These are phyloP conservation scores for Echinochloa phyllopogon DNA, from an alignment of 176 grass and related monocot genomes.

Conservation along the genomic window DNA sequence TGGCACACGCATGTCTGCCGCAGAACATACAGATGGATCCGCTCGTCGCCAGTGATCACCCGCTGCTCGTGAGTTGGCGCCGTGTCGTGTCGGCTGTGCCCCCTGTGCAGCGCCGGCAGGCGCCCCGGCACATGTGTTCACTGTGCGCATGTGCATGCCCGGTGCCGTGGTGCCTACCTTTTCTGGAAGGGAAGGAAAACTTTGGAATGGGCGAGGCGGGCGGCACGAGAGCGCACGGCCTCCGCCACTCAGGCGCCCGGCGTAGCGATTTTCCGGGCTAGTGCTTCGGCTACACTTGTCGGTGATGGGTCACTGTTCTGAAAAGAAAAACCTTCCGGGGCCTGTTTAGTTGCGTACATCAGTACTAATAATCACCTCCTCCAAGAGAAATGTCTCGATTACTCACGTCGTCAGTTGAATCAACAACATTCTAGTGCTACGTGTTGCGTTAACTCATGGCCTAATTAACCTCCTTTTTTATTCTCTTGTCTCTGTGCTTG, in stretches of 20 bases:
- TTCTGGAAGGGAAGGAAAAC: constrained; percentile 34
- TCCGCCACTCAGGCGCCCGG: neutral
- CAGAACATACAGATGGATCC: neutral
- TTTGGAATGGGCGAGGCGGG: neutral
- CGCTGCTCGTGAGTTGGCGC: constrained; percentile 42
- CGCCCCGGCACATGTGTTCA: constrained; percentile 26
- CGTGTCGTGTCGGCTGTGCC: constrained; percentile 27
- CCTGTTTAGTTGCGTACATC: neutral
- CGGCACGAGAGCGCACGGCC: constrained; percentile 1
- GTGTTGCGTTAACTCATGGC: neutral
- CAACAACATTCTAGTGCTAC: neutral
- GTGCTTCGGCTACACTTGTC: constrained; percentile 5
- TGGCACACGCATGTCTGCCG: neutral
- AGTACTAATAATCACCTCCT: neutral
- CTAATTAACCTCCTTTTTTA: neutral
- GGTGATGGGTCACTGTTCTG: neutral
- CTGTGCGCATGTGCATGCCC: constrained; percentile 42
- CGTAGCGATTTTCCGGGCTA: neutral
- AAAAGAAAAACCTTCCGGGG: too few species aligned
- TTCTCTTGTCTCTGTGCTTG: too few species aligned
- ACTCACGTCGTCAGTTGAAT: neutral
- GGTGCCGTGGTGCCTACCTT: neutral
- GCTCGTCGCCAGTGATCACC: neutral
- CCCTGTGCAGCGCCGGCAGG: neutral
- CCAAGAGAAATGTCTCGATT: neutral